phyloP scores from a whole-genome alignment of 2,329 filamentous ascomycete genomes.

The Stylonectria norvegica region DNA sequence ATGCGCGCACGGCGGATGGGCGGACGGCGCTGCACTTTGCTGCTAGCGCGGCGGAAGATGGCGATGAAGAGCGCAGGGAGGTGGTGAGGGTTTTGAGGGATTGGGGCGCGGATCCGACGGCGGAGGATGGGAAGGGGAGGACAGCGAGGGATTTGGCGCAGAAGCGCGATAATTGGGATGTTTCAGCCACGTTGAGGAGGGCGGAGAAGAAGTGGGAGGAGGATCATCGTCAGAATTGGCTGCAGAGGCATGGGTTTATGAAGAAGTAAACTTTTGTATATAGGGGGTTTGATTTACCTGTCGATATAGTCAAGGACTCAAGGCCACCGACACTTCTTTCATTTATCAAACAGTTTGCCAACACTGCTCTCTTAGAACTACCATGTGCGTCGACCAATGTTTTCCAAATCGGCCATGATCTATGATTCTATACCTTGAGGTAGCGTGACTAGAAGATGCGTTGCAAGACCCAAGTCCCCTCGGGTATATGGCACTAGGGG shows the following conservation, averaged over 20 bases:
- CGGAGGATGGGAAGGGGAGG: conserved; percentile 25
- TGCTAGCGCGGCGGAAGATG: conserved; percentile 28
- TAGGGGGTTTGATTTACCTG: not conserved
- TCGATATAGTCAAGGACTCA: not conserved
- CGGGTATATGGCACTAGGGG: too few species aligned
- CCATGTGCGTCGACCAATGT: too few species aligned
- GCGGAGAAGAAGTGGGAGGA: conserved; percentile 35
- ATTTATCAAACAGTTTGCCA: conserved; percentile 3
- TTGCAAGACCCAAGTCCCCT: too few species aligned
- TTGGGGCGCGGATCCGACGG: conserved; percentile 29
- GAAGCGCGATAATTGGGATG: conserved; percentile 32
- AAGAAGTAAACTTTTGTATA: conserved; percentile 3
- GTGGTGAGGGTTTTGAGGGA: conserved; percentile 29
- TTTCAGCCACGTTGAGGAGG: conserved; percentile 30
- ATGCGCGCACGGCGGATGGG: conserved; percentile 28
- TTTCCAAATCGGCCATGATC: too few species aligned
- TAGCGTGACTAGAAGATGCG: too few species aligned
- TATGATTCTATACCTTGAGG: too few species aligned
- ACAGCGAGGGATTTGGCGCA: conserved; percentile 32
- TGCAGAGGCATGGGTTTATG: conserved; percentile 27
- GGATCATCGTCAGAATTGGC: conserved; percentile 28
- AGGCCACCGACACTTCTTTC: conserved; percentile 16
- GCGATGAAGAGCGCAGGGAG: conserved; percentile 31
- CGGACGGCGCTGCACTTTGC: conserved; percentile 33
- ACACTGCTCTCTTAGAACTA: not conserved